Evolutionary conservation across 371 early-diverging fungal genomes (phyloP), one percentile per base, ranked within the genome.

Genomic region (Dinochytrium kinnereticum): DNA sequence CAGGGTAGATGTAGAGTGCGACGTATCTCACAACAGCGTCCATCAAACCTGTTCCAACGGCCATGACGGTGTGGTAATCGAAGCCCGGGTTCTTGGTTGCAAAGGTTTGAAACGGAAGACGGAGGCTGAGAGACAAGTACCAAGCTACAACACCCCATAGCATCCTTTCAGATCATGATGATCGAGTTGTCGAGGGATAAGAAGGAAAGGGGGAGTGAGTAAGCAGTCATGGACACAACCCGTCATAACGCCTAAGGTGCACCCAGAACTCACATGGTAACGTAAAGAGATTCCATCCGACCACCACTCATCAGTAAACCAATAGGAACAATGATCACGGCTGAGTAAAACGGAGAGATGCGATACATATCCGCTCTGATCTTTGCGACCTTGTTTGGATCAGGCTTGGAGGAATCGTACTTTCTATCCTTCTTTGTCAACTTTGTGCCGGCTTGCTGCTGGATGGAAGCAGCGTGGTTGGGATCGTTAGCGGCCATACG

Each of bases 401-500:
- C 61, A 34, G 36, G 30, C 34, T 34, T 61, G 36, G 61, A 61
- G 36, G 61, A 61, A 37, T 61, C 61, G 61, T 61, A 61, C 24
- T 61, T 61, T 24, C 36, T 17, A 7, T 31, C 24, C 34, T 7
- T 15, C 24, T 31, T 36, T 61, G 31, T 28, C 61, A 7, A 7
- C 15, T n/a, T n/a, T n/a, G n/a, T 61, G 31, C 36, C 7, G 61
- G 55, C 55, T 53, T 53, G 55, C 5, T 15, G 55, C 24, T 53
- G 49, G 13, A 44, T 44, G 13, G 49, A 10, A 13, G 49, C 49
- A 13, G 13, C 21, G 13, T 13, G 10, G 10, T 44, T 10, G 49
- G 49, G 49, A 44, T 44, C 49, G 49, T 44, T 7, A 7, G 7
- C 15, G 10, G 57, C 57, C 10, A 26, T 26, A 10, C 57, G 10